A percentile compares a stretch with the other conserved stretches of the same genome.
Conservation (phyloP, 306 rosid species). For the Urtica urens region DNA sequence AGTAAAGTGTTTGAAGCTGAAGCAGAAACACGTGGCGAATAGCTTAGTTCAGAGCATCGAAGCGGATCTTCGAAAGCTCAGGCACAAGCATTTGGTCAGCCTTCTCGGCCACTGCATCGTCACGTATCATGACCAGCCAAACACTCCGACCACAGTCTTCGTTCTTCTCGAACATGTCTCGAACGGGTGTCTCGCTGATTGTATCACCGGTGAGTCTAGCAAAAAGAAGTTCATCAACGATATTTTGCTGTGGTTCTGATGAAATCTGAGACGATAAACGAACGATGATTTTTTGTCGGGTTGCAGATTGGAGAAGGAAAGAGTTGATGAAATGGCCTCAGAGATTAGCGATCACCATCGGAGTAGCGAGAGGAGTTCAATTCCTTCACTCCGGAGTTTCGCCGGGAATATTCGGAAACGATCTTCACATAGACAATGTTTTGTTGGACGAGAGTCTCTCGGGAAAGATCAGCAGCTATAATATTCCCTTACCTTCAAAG, state of each 20-base stretch:
- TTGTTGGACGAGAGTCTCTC: slow-evolving; percentile 57
- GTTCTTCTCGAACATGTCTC: slow-evolving; percentile 49
- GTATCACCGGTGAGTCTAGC: slow-evolving; percentile 45
- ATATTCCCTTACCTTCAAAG: slow-evolving; percentile 52
- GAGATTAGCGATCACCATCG: slow-evolving; percentile 64
- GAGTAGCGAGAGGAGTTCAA: slow-evolving; percentile 65
- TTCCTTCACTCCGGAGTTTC: slow-evolving; percentile 56
- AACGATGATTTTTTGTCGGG: neutral
- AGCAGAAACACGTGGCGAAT: slow-evolving; percentile 37
- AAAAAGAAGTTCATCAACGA: neutral
- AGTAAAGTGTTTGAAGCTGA: slow-evolving; percentile 38
- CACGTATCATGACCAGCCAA: slow-evolving; percentile 45
- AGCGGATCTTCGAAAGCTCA: slow-evolving; percentile 41
- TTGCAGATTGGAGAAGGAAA: slow-evolving; percentile 61
- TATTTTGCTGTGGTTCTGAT: neutral
- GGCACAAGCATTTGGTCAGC: slow-evolving; percentile 81
- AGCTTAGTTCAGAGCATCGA: slow-evolving; percentile 37
- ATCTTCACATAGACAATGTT: slow-evolving; percentile 48
- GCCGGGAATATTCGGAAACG: slow-evolving; percentile 61
- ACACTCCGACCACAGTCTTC: slow-evolving; percentile 35
- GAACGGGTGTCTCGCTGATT: slow-evolving; percentile 43
- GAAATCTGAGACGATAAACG: too few species aligned
- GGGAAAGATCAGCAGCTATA: slow-evolving; percentile 61
- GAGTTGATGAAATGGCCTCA: slow-evolving; percentile 83
- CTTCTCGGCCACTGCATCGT: slow-evolving; percentile 60